Base-by-base conservation (phyloP, 257 asterid genomes). In the Rehmannia glutinosa region DNA sequence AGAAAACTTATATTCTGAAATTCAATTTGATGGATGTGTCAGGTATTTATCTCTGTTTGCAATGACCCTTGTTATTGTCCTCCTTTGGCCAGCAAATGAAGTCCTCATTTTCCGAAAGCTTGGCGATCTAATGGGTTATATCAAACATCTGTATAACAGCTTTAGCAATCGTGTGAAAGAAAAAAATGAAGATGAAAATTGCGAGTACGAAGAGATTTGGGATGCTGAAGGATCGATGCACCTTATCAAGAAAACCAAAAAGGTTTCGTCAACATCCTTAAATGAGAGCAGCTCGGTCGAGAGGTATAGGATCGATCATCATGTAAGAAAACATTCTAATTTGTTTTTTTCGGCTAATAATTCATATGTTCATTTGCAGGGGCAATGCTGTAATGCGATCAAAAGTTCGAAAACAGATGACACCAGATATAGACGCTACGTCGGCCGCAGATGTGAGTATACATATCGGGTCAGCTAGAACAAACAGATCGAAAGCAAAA, bases 211-310 rank as follows among this genome's bases (percentile, higher is more conserved):
- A 74, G 92, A 82, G 81, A 64, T 91, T 7, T 94, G 99, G 99
- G 99, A 87, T 77, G 91, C 97, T 5, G 99, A 94, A 80, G 99
- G 99, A 59, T 65, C 95, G 2, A 91, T 94, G 96, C 99, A 94
- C 85, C 96, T 91, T 13, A 80, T 91, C 82, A 88, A 83, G 83
- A 83, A 88, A 83, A 45, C 84, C 45, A 77, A 78, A 47, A 84
- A 83, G 69, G 76, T 76, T 69, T 80, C 83, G 16, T 49, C 80
- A 6, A 46, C 75, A 5, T 6, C 43, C 71, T 41, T 72, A 21
- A 76, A 62, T 13, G 86, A 87, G 50, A 71, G 78, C 55, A 77
- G 28, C 76, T 74, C 89, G 3, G 68, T 66, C 0, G 97, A 87
- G 70, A 75, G 97, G 98, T 89, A n/a, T n/a, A 83, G 55, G 74